Evolutionary conservation across 2,329 filamentous ascomycete genomes (phyloP), one percentile per base, ranked within the genome.

Genomic region (Ascochyta pisi): DNA sequence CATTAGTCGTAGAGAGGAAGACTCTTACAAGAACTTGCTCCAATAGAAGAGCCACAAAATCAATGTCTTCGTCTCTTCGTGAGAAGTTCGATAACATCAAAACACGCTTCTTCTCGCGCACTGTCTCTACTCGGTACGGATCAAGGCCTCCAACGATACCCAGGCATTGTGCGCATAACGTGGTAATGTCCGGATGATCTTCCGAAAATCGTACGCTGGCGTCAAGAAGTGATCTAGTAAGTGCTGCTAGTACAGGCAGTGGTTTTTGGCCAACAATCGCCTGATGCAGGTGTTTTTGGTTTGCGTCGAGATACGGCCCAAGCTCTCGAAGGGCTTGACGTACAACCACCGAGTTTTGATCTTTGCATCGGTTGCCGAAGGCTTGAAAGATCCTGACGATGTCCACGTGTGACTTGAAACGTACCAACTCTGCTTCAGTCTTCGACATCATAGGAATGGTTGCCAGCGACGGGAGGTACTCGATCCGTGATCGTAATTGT

Each of bases 61-160:
- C 87, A 15, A 91, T 88, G 0, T 89, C 90, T 73, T 99, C 94
- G 46, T 86, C 84, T 15, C 85, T 82, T 41, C 85, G 84, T 40
- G 89, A 85, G 67, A 99, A 98, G 71, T 99, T 98, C 46, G 90
- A 89, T 34, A 93, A 77, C 45, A 98, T 87, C 23, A 98, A 85
- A 49, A 97, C 90, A n/a, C 92, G 89, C 61, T 85, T 87, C 64
- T 92, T 89, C 65, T 91, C 89, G 54, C 90, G 85, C 10, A 89
- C 84, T 0, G 86, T 86, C 68, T 99, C 95, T 1, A 97, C 86
- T 56, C 91, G 87, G 68, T 96, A 96, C 1, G 94, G 89, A 73
- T 99, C 96, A 22, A 99, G 79, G 62, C 93, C 96, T 6, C 96
- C 95, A 49, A 99, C 87, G 19, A 96, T 82, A 0, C 96, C 96